Evolutionary conservation across 208 protist species (phyloP), one percentile per base, ranked within the genome.

Genomic region (Leishmania turanica): DNA sequence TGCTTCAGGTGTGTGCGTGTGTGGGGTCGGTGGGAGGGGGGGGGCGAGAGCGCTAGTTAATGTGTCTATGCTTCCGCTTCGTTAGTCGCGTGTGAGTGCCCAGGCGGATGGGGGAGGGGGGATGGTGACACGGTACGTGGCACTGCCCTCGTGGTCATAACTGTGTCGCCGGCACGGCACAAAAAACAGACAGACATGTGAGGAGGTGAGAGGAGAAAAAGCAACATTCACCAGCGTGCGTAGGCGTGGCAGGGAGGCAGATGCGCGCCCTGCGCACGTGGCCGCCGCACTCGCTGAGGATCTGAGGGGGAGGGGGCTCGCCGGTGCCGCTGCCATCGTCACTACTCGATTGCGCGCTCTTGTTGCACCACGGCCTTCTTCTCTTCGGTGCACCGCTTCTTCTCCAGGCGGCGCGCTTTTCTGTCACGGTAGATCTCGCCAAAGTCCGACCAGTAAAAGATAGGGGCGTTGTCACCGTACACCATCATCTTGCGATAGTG

Each of bases 401-500:
- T 68, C 51, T 79, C 75, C 19, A 27, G 56, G 6, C 64, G 84
- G n/a, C 56, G 73, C 6, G 82, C 73, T 42, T 69, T 65, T 65
- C 54, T 56, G 66, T 79, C 89, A 11, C 37, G 87, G 77, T 75
- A 87, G 9, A 88, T 84, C 60, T 94, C 94, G 8, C 78, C 85
- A 77, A 92, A 88, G 80, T 97, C 94, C 6, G 88, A 88, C 91
- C 90, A 95, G 78, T 95, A 90, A 75, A 94, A 95, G 17, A 97
- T 86, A 0, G 94, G 94, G 13, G 94, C 92, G 84, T 97, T 96
- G 81, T 96, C 92, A 47, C 92, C 90, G 84, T 93, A 92, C 74
- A 97, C 80, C 94, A 95, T 97, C 90, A 97, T 91, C 42, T 91
- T 88, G 15, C 92, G 79, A 87, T 97, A 97, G 87, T 97, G 94